These are phyloP conservation scores for Xylaria telfairii DNA, from an alignment of 495 filamentous ascomycete genomes.

Conservation along the genomic window DNA sequence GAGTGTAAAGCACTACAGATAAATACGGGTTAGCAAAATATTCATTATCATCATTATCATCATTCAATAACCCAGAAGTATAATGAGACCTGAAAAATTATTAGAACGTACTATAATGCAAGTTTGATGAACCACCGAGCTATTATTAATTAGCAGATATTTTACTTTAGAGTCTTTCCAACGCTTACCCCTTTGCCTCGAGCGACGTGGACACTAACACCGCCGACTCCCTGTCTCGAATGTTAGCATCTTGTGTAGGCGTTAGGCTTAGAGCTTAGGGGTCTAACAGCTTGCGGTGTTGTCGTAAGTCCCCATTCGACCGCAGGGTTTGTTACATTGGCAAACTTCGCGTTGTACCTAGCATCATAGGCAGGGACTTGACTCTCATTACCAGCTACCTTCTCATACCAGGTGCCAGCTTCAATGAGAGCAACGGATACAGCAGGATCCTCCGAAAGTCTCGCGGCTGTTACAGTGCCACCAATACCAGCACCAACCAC, in stretches of 20 bases:
- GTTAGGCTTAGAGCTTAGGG: not conserved
- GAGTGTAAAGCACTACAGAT: conserved; percentile 6
- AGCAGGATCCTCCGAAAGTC: conserved; percentile 2
- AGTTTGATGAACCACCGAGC: conserved; percentile 9
- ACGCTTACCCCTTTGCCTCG: conserved; percentile 3
- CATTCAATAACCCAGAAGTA: not conserved
- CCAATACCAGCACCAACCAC: conserved; percentile 2
- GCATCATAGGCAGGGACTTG: conserved; percentile 8
- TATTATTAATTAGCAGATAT: not conserved
- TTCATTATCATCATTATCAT: not conserved
- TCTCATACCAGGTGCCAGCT: conserved; percentile 7
- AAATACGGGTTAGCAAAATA: not conserved
- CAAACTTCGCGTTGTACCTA: not conserved
- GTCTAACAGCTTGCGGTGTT: conserved; percentile 11
- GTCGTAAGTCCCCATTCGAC: conserved; percentile 6
- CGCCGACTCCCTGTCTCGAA: not conserved
- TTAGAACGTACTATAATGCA: not conserved
- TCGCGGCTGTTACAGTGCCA: not conserved
- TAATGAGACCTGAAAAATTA: not conserved
- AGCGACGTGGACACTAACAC: not conserved
- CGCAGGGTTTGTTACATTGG: not conserved
- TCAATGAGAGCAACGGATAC: conserved; percentile 8
- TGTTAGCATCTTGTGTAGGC: not conserved
- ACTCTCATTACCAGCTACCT: conserved; percentile 3
- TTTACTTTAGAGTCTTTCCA: not conserved